Evolutionary conservation across 139 green algal species (phyloP).

Genomic region (Picochlorum costavermella): DNA sequence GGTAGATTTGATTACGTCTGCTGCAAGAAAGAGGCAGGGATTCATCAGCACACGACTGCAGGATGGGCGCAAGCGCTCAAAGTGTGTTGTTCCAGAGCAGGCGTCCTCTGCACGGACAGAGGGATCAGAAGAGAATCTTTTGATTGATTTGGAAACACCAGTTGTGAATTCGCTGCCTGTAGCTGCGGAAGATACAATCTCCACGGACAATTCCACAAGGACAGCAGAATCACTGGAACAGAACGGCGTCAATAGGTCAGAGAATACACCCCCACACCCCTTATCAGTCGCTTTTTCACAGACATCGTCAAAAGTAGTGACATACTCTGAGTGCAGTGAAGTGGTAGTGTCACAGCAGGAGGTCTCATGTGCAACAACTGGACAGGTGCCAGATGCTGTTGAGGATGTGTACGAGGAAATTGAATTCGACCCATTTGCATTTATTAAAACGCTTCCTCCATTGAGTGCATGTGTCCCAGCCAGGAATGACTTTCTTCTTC

Average conservation of each 20-base stretch:
- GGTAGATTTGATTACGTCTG: too few species aligned
- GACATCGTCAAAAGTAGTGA: background rate
- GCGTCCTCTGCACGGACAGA: too few species aligned
- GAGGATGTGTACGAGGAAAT: constrained; percentile 14
- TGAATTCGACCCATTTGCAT: constrained; percentile 74
- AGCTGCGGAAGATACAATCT: constrained; percentile 1
- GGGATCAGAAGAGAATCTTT: background rate
- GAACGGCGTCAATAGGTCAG: background rate
- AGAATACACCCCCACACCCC: background rate
- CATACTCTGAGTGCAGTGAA: too few species aligned
- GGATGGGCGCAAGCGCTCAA: too few species aligned
- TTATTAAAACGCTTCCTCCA: constrained; percentile 65
- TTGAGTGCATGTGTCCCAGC: constrained; percentile 29
- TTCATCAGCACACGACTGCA: too few species aligned
- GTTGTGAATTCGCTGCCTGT: background rate
- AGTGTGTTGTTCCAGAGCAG: too few species aligned
- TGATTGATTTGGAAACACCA: background rate
- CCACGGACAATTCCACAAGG: constrained; percentile 17
- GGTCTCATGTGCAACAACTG: too few species aligned
- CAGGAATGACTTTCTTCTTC: constrained; percentile 35
- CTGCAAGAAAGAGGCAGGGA: too few species aligned
- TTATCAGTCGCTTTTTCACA: background rate
- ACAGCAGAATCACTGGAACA: constrained; percentile 12
- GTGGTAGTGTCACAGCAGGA: too few species aligned
- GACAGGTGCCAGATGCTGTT: constrained; percentile 26